Evolutionary conservation across 2,329 filamentous ascomycete species (phyloP).

Genomic region (Pseudocercospora fuligena): DNA sequence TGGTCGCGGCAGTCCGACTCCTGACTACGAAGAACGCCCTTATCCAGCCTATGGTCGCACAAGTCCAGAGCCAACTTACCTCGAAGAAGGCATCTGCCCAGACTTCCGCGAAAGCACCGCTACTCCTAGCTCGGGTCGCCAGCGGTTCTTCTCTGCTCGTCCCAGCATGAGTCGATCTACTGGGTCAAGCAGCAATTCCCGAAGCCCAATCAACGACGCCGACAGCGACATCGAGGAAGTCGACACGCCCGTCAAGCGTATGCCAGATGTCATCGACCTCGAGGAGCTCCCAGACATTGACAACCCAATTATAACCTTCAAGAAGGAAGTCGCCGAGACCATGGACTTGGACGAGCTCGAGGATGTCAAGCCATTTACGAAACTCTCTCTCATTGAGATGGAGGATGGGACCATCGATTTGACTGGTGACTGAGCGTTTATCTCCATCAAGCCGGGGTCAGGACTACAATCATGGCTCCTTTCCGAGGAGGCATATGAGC

Average conservation of each 20-base stretch:
- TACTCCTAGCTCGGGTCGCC: neutral
- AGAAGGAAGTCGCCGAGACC: neutral
- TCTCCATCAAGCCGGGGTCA: neutral
- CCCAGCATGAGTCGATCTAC: neutral
- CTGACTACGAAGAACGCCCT: neutral
- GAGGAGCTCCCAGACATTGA: neutral
- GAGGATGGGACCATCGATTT: neutral
- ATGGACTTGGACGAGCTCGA: neutral
- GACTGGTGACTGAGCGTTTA: neutral
- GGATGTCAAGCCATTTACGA: neutral
- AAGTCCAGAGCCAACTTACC: neutral
- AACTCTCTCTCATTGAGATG: neutral
- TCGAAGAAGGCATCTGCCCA: slow-evolving; percentile 4
- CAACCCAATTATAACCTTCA: neutral
- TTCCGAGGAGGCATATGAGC: neutral
- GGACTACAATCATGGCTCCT: neutral
- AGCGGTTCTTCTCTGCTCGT: neutral
- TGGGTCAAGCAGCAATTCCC: neutral
- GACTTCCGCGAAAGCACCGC: neutral
- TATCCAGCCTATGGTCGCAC: neutral
- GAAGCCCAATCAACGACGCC: neutral
- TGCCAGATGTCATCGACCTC: neutral
- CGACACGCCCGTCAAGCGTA: neutral
- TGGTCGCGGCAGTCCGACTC: neutral
- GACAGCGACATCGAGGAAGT: neutral